Evolutionary conservation across 23 red algal species (phyloP).

Genomic region (Gracilaria gracilis): DNA sequence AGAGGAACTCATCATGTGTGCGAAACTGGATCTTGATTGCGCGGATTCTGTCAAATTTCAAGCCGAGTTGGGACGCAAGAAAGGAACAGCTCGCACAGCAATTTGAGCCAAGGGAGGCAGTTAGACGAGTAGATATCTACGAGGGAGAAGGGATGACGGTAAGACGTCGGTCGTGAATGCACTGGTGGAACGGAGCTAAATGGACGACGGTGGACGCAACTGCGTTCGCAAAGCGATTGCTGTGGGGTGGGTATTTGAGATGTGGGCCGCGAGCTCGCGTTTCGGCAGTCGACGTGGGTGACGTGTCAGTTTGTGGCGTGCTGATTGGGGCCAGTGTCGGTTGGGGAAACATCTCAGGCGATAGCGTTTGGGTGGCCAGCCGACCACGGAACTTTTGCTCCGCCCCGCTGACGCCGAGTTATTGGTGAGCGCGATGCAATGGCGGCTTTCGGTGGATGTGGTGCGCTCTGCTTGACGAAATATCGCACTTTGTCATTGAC

Average conservation of each 20-base stretch:
- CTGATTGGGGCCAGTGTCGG: neutral
- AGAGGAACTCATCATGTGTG: neutral
- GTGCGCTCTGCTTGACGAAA: neutral
- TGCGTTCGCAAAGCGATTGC: neutral
- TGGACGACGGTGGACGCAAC: constrained; percentile 6
- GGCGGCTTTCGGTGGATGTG: neutral
- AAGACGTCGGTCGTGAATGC: neutral
- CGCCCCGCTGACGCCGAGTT: neutral
- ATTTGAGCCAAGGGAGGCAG: neutral
- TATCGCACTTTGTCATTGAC: neutral
- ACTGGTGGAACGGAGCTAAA: neutral
- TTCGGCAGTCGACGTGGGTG: neutral
- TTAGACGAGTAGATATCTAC: neutral
- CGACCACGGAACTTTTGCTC: neutral
- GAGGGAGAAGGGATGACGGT: neutral
- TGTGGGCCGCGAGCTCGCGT: constrained; percentile 13
- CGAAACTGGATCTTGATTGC: neutral
- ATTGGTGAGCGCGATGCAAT: neutral
- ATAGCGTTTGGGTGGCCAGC: neutral
- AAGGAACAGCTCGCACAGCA: neutral
- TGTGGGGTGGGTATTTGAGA: neutral
- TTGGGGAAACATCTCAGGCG: neutral
- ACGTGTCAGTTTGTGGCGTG: neutral
- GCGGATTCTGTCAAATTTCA: neutral
- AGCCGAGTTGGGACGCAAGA: neutral